These are phyloP conservation scores for Moesziomyces globuligerus DNA, from an alignment of 1,284 basidiomycete genomes.

Conservation along the genomic window DNA sequence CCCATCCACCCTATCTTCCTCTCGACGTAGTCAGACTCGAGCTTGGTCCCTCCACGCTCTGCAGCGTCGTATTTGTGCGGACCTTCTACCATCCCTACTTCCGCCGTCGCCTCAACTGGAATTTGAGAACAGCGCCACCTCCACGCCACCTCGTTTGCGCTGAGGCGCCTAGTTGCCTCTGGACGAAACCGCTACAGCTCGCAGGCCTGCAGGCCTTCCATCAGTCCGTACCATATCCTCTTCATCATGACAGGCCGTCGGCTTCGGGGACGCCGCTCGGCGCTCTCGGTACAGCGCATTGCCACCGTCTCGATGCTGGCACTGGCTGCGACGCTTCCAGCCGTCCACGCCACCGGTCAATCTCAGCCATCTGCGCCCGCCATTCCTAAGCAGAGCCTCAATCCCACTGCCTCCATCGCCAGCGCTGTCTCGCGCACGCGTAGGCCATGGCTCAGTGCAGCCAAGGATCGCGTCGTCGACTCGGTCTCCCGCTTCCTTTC, in stretches of 20 bases:
- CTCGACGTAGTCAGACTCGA: not conserved
- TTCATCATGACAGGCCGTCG: slow-evolving; percentile 18
- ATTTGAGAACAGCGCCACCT: not conserved
- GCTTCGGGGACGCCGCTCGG: not conserved
- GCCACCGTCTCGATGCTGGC: slow-evolving; percentile 29
- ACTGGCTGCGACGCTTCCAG: slow-evolving; percentile 11
- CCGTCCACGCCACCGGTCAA: slow-evolving; percentile 7
- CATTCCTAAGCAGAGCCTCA: slow-evolving; percentile 3
- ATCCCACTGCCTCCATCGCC: slow-evolving; percentile 29
- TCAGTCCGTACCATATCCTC: not conserved
- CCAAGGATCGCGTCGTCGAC: slow-evolving; percentile 28
- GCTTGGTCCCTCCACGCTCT: too few species aligned
- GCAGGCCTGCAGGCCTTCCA: not conserved
- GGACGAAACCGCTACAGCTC: too few species aligned
- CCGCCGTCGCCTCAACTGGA: not conserved
- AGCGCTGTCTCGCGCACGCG: slow-evolving; percentile 26
- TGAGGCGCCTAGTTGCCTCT: too few species aligned
- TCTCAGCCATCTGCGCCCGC: not conserved
- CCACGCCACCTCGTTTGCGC: too few species aligned
- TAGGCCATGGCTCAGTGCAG: slow-evolving; percentile 29
- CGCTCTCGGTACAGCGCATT: slow-evolving; percentile 11
- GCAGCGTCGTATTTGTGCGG: not conserved
- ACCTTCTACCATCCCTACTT: not conserved
- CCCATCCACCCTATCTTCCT: not conserved
- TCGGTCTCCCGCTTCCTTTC: slow-evolving; percentile 35